These are phyloP conservation scores for Phytopythium cucurbitacearum DNA, from an alignment of 352 stramenopile genomes.

Conservation along the genomic window DNA sequence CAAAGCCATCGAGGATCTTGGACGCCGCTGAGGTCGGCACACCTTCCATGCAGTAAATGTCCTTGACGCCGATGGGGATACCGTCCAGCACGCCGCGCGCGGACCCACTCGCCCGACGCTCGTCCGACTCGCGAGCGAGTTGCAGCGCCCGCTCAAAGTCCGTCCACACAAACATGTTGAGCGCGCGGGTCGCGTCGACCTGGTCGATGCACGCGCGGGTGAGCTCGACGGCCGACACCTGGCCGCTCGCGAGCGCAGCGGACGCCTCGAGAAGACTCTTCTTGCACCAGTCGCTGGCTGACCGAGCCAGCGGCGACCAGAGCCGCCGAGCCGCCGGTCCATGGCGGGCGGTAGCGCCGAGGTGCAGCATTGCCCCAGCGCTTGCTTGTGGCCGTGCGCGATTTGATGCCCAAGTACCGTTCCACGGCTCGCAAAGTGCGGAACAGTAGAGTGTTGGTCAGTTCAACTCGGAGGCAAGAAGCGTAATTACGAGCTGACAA, in stretches of 20 bases:
- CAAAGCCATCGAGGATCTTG: constrained; percentile 88
- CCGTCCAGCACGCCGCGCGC: constrained; percentile 85
- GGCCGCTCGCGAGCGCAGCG: constrained; percentile 33
- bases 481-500: constrained; percentile 14
- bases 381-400: too few species aligned
- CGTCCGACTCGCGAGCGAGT: constrained; percentile 77
- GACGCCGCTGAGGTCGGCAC: constrained; percentile 87
- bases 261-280: constrained; percentile 51
- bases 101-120: constrained; percentile 37
- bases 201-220: constrained; percentile 71
- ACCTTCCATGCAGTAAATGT: constrained; percentile 91
- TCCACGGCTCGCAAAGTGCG: neutral
- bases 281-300: constrained; percentile 58
- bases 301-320: constrained; percentile 9
- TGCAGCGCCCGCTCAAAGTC: constrained; percentile 65
- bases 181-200: constrained; percentile 50
- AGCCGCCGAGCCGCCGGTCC: neutral
- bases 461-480: neutral
- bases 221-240: constrained; percentile 57
- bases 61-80: constrained; percentile 95
- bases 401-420: neutral
- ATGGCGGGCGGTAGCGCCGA: neutral
- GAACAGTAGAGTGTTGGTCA: neutral
- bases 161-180: constrained; percentile 83
- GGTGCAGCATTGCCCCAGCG: constrained; percentile 15